A percentile compares a stretch with the other conserved stretches of the same genome.
Conservation (phyloP, 805 yeast genomes). For the Saturnispora zaruensis region DNA sequence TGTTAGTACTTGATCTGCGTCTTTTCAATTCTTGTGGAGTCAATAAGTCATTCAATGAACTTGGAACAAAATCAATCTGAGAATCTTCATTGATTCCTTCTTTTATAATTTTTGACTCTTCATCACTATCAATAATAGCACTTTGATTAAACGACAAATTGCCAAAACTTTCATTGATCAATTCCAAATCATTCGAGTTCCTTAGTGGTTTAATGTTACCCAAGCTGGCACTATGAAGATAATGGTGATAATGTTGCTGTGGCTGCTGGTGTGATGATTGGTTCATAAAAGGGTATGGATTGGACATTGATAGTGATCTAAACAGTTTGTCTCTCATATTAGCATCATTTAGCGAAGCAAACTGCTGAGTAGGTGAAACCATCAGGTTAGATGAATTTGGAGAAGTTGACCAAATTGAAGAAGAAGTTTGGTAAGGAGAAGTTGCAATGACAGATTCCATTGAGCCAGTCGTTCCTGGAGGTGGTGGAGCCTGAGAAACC, state of each 20-base stretch:
- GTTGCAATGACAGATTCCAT: conserved; percentile 15
- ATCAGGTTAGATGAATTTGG: neutral
- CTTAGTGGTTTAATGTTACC: neutral
- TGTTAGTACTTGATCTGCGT: conserved; percentile 43
- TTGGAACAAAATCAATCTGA: conserved; percentile 74
- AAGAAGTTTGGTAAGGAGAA: conserved; percentile 20
- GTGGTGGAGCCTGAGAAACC: neutral
- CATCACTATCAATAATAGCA: conserved; percentile 17
- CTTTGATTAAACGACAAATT: conserved; percentile 3
- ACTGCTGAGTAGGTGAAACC: neutral
- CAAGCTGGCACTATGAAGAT: neutral
- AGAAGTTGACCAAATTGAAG: conserved; percentile 10
- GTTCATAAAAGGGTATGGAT: neutral
- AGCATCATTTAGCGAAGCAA: neutral
- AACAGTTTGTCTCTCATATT: neutral
- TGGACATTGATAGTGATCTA: conserved; percentile 10
- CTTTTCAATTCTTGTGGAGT: conserved; percentile 73
- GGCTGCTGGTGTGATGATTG: neutral
- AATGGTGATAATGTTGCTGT: neutral
- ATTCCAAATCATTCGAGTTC: neutral
- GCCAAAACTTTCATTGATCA: neutral
- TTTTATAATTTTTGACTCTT: conserved; percentile 2
- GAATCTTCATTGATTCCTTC: conserved; percentile 21
- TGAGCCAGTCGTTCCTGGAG: conserved; percentile 8
- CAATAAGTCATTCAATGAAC: conserved; percentile 66